A percentile compares a stretch with the other conserved stretches of the same genome.
phyloP scores from a whole-genome alignment of 2,329 filamentous ascomycete genomes.

The Aureobasidium sp. region DNA sequence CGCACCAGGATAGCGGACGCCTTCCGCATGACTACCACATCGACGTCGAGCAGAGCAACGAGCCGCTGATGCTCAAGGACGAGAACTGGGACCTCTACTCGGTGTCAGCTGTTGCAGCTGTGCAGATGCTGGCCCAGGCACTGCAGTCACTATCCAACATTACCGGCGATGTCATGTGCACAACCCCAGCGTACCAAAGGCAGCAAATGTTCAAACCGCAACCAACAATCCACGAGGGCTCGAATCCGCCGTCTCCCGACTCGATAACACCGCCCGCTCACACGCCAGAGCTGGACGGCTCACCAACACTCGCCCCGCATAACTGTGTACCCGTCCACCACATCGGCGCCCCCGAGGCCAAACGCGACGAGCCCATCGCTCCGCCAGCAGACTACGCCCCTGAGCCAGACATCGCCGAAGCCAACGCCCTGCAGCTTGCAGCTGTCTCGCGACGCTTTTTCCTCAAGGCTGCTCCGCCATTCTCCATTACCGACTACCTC shows the following conservation, averaged over 20 bases:
- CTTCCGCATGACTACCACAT: constrained; percentile 11
- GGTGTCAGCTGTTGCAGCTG: constrained; percentile 62
- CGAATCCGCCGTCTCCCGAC: constrained; percentile 26
- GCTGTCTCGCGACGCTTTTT: constrained; percentile 90
- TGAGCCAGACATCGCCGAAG: constrained; percentile 38
- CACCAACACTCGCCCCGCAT: constrained; percentile 32
- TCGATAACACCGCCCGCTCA: constrained; percentile 9
- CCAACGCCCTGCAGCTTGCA: constrained; percentile 68
- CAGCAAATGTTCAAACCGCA: constrained; percentile 53
- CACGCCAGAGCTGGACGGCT: constrained; percentile 28
- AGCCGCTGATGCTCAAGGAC: constrained; percentile 21
- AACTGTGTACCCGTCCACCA: constrained; percentile 27
- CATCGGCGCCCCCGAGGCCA: constrained; percentile 44
- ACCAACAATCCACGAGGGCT: constrained; percentile 32
- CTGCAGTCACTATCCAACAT: constrained; percentile 55
- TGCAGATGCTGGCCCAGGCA: constrained; percentile 65
- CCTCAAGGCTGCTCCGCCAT: constrained; percentile 76
- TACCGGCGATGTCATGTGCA: constrained; percentile 72
- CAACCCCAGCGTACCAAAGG: constrained; percentile 55
- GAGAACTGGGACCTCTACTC: constrained; percentile 60
- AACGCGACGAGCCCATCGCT: constrained; percentile 39
- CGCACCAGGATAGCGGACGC: constrained; percentile 7
- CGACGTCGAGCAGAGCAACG: constrained; percentile 18
- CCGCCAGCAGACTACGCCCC: constrained; percentile 17
- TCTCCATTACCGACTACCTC: constrained; percentile 76